Conservation (phyloP, 2,329 filamentous ascomycete species). For the Phoma sp. region DNA sequence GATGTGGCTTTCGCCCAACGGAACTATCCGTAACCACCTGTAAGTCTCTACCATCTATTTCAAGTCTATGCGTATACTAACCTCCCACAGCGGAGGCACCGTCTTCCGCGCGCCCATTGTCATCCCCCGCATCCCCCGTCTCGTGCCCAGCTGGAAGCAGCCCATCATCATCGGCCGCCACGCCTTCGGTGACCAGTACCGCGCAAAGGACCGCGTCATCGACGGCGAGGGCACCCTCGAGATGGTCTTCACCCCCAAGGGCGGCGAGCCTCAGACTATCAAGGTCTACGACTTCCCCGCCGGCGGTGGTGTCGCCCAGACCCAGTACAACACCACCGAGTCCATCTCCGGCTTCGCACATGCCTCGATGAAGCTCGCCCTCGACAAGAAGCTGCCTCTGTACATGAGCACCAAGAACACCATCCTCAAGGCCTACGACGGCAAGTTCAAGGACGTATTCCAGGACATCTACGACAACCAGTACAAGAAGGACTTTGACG, state of each 20-base stretch:
- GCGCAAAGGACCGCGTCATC: conserved; percentile 89
- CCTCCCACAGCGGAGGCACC: conserved; percentile 72
- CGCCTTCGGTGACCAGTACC: conserved; percentile 98
- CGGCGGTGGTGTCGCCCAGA: conserved; percentile 86
- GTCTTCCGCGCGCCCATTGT: conserved; percentile 99
- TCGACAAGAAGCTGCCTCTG: conserved; percentile 85
- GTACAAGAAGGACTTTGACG: conserved; percentile 89
- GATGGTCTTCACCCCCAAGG: conserved; percentile 90
- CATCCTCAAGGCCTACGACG: conserved; percentile 98
- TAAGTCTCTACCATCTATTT: conserved; percentile 39
- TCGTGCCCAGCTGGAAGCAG: conserved; percentile 97
- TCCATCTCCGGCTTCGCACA: conserved; percentile 95
- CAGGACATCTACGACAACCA: conserved; percentile 89
- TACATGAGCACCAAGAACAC: conserved; percentile 99
- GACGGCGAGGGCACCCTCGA: conserved; percentile 84
- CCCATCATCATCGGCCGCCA: conserved; percentile 99
- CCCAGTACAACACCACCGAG: conserved; percentile 98
- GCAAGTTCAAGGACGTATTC: conserved; percentile 99
- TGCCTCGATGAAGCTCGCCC: conserved; percentile 92
- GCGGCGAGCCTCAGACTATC: conserved; percentile 81
- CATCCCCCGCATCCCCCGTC: conserved; percentile 88
- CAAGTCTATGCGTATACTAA: conserved; percentile 15
- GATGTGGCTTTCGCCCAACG: conserved; percentile 99
- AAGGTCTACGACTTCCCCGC: conserved; percentile 90
- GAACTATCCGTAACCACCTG: conserved; percentile 75